Evolutionary conservation across 2,329 filamentous ascomycete species (phyloP).

Genomic region (Colletotrichum melonis): DNA sequence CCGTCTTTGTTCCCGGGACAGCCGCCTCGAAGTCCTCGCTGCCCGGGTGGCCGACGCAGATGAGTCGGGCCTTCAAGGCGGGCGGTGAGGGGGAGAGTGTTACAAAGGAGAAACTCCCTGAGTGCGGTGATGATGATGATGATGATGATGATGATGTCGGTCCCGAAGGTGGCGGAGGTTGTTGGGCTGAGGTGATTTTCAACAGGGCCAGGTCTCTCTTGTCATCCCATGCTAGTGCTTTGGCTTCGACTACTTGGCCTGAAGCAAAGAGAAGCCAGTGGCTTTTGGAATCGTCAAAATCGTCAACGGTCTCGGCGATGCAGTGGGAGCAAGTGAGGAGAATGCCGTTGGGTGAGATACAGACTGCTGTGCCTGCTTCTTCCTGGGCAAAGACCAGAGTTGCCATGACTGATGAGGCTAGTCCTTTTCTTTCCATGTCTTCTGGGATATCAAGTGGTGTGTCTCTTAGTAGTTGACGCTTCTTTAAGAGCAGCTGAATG

Average conservation of each 20-base stretch:
- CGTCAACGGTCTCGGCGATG: constrained; percentile 53
- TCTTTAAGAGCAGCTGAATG: constrained; percentile 26
- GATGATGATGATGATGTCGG: not conserved
- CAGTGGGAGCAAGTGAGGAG: constrained; percentile 64
- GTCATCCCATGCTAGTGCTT: constrained; percentile 53
- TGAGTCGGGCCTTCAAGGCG: constrained; percentile 37
- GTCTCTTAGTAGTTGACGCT: constrained; percentile 22
- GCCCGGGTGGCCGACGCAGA: constrained; percentile 50
- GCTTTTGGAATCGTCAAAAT: constrained; percentile 43
- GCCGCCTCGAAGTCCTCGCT: constrained; percentile 56
- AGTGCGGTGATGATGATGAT: not conserved
- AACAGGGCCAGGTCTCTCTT: constrained; percentile 59
- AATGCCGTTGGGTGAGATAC: constrained; percentile 55
- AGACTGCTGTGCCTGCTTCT: constrained; percentile 63
- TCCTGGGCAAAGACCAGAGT: constrained; percentile 60
- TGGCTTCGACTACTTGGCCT: constrained; percentile 51
- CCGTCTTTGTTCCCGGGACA: constrained; percentile 47
- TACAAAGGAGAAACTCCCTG: constrained; percentile 38
- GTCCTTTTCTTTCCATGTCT: constrained; percentile 8
- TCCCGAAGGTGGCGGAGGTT: not conserved
- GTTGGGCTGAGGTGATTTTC: constrained; percentile 47
- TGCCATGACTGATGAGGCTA: constrained; percentile 32
- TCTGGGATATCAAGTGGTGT: constrained; percentile 24
- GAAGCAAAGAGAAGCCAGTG: constrained; percentile 57
- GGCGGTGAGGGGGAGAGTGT: constrained; percentile 36